phyloP scores from a whole-genome alignment of 805 yeast genomes.

The Schizosaccharomyces octosporus region DNA sequence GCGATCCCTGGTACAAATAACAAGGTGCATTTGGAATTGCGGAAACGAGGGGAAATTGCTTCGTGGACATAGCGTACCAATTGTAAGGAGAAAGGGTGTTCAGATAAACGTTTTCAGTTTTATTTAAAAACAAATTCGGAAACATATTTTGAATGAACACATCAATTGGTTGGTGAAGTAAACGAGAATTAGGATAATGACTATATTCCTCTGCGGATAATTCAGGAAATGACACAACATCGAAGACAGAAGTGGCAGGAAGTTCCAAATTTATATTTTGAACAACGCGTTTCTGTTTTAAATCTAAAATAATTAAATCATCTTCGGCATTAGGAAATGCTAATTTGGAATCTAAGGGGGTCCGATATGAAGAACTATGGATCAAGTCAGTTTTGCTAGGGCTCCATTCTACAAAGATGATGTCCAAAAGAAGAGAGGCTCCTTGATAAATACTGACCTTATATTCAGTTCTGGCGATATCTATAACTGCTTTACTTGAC shows the following conservation, averaged over 20 bases:
- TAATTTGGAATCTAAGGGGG: neutral
- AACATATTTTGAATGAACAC: neutral
- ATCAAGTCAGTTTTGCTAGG: conserved; percentile 62
- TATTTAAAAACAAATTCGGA: neutral
- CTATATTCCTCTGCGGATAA: no score
- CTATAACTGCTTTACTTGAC: neutral
- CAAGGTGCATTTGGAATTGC: conserved; percentile 57
- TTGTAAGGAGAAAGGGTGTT: neutral
- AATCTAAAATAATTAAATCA: neutral
- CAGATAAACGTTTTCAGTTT: neutral
- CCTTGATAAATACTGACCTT: conserved; percentile 39
- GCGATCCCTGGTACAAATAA: conserved; percentile 5
- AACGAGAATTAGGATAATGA: conserved; percentile 9
- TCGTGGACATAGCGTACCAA: conserved; percentile 72
- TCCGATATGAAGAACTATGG: conserved; percentile 17
- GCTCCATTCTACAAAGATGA: conserved; percentile 73
- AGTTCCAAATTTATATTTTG: neutral
- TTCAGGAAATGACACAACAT: neutral
- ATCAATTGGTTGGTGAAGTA: conserved; percentile 17
- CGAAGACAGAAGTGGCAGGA: neutral
- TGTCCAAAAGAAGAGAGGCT: conserved; percentile 53
- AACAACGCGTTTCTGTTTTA: neutral
- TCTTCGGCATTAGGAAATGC: neutral
- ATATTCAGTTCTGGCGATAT: conserved; percentile 13
- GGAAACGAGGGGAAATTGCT: conserved; percentile 52